Evolutionary conservation across 2,329 filamentous ascomycete genomes (phyloP), one percentile per base, ranked within the genome.

Genomic region (Alternaria solani): DNA sequence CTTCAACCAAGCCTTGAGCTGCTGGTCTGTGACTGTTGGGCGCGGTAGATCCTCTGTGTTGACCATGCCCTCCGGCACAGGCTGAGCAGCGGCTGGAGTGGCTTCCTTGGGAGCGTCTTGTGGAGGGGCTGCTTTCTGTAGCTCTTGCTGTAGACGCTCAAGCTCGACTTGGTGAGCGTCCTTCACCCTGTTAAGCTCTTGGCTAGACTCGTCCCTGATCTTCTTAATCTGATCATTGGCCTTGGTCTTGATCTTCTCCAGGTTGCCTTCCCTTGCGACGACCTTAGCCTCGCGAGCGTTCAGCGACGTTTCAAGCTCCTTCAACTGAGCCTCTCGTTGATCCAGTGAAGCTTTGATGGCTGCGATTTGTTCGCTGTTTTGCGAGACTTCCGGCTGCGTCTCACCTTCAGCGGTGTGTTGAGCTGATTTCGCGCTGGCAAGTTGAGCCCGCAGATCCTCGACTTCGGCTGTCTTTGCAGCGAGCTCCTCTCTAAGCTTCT

Each of bases 141-240:
- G 52, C 34, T 57, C 65, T 57, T 46, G 58, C 36, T 48, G 60
- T 41, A 71, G 59, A 46, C 77, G 78, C 12, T 77, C 70, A 8
- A 81, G 70, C 42, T 81, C 78, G 32, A 73, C 69, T 26, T 72
- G 69, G 43, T 79, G 76, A 53, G 78, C 73, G 11, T 72, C 79
- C 48, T 83, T 80, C 54, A 87, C 81, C 56, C 81, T 75, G 41
- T 70, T 68, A 43, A 74, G 68, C 14, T 80, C 83, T 32, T 67
- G 61, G 23, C 68, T 63, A 2, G 62, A 61, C 34, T 68, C 65
- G n/a, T 63, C 63, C 9, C 62, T 63, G 52, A 68, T 63, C 53
- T 85, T 81, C 69, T 91, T 91, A 60, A 91, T 83, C 11, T 85
- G 88, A 30, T 87, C 85, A 71, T 94, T 91, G 16, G 90, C 81